Evolutionary conservation across 768 basidiomycete species (phyloP).

Genomic region (Dendrothele bispora): DNA sequence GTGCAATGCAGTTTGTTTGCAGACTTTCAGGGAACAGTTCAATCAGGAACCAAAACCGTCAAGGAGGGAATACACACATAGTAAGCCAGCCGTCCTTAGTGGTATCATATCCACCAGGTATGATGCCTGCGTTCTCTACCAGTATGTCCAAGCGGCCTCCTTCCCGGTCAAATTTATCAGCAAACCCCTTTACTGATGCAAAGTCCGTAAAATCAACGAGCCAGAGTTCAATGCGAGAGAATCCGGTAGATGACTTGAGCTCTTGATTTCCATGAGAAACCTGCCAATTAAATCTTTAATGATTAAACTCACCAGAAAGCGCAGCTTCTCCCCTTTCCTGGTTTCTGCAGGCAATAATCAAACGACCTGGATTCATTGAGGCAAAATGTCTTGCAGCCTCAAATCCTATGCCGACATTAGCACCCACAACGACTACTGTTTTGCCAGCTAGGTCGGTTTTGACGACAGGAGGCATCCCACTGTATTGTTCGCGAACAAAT

Average conservation of each 20-base stretch:
- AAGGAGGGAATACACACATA: constrained; percentile 17
- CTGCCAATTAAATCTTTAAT: constrained; percentile 12
- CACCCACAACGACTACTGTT: constrained; percentile 29
- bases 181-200: constrained; percentile 26
- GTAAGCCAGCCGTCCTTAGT: constrained; percentile 31
- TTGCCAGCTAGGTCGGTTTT: constrained; percentile 24
- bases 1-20: constrained; percentile 47
- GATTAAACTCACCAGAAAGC: constrained; percentile 14
- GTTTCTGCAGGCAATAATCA: constrained; percentile 27
- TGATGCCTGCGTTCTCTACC: constrained; percentile 30
- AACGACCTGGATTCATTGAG: constrained; percentile 24
- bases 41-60: not conserved
- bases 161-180: constrained; percentile 17
- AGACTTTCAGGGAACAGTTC: no score
- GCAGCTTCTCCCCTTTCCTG: constrained; percentile 22
- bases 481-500: constrained; percentile 3
- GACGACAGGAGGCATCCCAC: constrained; percentile 13
- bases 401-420: constrained; percentile 32
- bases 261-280: constrained; percentile 17
- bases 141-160: constrained; percentile 22
- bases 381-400: constrained; percentile 30
- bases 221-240: constrained; percentile 25
- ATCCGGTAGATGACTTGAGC: constrained; percentile 21
- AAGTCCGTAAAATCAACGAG: constrained; percentile 27
- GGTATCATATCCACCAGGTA: not conserved